Evolutionary conservation across 495 filamentous ascomycete genomes (phyloP), one percentile per base, ranked within the genome.

Genomic region (Penicillium mononematosum): DNA sequence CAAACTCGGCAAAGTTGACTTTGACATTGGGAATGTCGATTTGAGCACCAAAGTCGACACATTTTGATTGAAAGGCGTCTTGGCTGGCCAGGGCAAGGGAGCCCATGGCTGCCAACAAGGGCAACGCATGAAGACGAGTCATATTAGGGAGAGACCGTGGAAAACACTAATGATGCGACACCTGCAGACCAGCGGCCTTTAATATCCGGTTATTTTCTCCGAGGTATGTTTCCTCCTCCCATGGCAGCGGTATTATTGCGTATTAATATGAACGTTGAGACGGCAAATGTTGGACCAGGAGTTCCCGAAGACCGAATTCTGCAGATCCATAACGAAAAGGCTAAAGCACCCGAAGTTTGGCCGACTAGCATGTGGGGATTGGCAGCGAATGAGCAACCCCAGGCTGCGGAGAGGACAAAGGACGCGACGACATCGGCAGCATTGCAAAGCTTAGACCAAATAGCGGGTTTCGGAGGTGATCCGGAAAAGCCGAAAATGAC

Each of bases 1-100:
- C 65, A 60, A 75, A 81, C 7, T 72, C 64, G 17, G 65, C 69
- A 17, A 77, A 69, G 27, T 73, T 73, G 22, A 75, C 71, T 14
- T 62, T 64, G 25, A 73, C 72, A 62, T 75, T 61, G 3, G 70
- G 71, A 0, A 75, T 41, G 39, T 73, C n/a, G 24, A 76, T 72
- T 43, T 65, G 58, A 45, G 65, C 45, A n/a, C 50, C 66, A 29
- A 76, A 76, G 10, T 59, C 54, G 14, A 56, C 24, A 53, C 74
- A 76, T 45, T 69, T 64, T 14, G 60, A 45, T 19, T 70, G 55
- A 38, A 76, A 76, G 1, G 60, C 52, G 52, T 72, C 67, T 20
- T 69, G 66, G 20, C 60, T 63, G 9, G 70, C 71, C 12, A 65
- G n/a, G 24, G 56, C 66, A 29, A 60, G 17, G 7, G 66, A 64